A percentile compares a stretch with the other conserved stretches of the same genome.
These are phyloP conservation scores for Phylloporus gajari DNA, from an alignment of 1,284 basidiomycete genomes.

Conservation along the genomic window DNA sequence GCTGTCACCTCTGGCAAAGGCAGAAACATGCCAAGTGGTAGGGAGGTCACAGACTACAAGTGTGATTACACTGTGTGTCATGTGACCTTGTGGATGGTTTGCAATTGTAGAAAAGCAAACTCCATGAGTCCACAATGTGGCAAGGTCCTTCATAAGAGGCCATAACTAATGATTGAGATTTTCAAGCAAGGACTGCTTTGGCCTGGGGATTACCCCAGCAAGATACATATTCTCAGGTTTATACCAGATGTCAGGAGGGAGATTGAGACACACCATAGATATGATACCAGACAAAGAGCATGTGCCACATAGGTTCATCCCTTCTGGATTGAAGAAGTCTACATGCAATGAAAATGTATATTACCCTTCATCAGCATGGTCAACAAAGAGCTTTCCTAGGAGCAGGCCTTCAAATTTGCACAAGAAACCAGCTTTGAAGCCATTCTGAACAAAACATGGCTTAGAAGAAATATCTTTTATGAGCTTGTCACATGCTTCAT, in stretches of 20 bases:
- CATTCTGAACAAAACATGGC: constrained; percentile 10
- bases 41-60: not conserved
- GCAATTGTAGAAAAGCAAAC: not conserved
- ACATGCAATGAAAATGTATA: constrained; percentile 8
- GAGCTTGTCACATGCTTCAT: constrained; percentile 12
- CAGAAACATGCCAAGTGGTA: not conserved
- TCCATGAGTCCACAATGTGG: constrained; percentile 13
- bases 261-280: constrained; percentile 19
- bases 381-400: constrained; percentile 9
- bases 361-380: constrained; percentile 7
- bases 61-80: not conserved
- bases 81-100: not conserved
- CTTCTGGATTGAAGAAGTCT: constrained; percentile 13
- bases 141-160: constrained; percentile 18
- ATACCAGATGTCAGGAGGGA: constrained; percentile 9
- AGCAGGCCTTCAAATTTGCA: constrained; percentile 6
- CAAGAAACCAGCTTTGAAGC: constrained; percentile 23
- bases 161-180: constrained; percentile 28
- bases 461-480: not conserved
- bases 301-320: not conserved
- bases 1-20: not conserved
- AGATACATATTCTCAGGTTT: constrained; percentile 6
- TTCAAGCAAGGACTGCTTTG: constrained; percentile 18
- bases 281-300: constrained; percentile 8
- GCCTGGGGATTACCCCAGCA: constrained; percentile 22